phyloP scores from a whole-genome alignment of 2,329 filamentous ascomycete species.

The Mycosphaerella sp. region DNA sequence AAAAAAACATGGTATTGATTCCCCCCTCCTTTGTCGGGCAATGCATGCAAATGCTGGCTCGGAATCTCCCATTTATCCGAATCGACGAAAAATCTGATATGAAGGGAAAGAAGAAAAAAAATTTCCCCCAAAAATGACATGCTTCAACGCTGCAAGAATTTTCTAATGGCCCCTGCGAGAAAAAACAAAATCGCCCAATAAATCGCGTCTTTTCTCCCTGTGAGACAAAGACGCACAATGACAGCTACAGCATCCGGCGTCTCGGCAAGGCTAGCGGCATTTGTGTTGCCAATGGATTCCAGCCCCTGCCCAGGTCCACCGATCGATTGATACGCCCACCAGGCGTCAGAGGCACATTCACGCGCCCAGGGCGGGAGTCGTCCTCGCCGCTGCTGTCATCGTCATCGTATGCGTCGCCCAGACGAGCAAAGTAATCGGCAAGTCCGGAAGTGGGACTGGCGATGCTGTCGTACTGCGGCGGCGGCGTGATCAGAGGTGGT shows the following conservation, averaged over 20 bases:
- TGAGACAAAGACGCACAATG: too few relatives aligned
- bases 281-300: conserved; percentile 19
- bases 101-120: too few relatives aligned
- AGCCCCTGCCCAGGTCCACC: conserved; percentile 56
- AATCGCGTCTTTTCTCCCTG: too few relatives aligned
- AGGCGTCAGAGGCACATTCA: conserved; percentile 57
- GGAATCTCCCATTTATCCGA: too few relatives aligned
- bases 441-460: conserved; percentile 64
- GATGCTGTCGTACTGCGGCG: conserved; percentile 75
- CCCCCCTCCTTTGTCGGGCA: too few relatives aligned
- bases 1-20: too few relatives aligned
- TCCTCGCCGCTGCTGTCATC: conserved; percentile 36
- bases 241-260: neutral
- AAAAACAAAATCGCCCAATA: too few relatives aligned
- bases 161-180: too few relatives aligned
- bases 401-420: conserved; percentile 57
- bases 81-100: too few relatives aligned
- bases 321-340: conserved; percentile 56
- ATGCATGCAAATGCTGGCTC: too few relatives aligned
- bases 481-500: conserved; percentile 68
- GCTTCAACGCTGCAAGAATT: conserved; percentile 4
- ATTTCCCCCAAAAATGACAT: neutral
- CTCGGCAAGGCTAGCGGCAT: conserved; percentile 6
- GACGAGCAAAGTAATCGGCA: conserved; percentile 78
- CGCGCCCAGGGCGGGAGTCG: conserved; percentile 31